A percentile compares a stretch with the other conserved stretches of the same genome.
Conservation (phyloP, 2,329 filamentous ascomycete genomes). For the Aspergillus pseudotamarii region DNA sequence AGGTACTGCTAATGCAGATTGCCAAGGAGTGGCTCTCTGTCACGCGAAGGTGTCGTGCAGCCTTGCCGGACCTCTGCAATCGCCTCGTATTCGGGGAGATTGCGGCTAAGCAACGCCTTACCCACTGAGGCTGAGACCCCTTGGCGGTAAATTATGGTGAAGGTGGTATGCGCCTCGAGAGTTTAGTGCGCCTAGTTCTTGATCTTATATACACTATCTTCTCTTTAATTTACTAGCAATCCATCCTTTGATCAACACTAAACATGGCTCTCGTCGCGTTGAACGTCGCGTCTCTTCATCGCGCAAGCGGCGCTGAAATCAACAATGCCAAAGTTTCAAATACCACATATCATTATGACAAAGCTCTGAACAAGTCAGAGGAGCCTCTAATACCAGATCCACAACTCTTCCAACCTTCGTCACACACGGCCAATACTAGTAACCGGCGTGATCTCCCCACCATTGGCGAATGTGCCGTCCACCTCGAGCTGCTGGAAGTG, state of each 20-base stretch:
- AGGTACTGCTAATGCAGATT: background rate
- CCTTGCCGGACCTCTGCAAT: background rate
- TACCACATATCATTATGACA: background rate
- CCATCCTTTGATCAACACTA: background rate
- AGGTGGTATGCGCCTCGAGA: background rate
- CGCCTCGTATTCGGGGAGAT: background rate
- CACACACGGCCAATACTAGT: too few species aligned
- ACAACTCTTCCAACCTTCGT: background rate
- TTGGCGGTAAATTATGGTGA: background rate
- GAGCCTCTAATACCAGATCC: constrained; percentile 1
- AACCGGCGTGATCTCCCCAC: constrained; percentile 7
- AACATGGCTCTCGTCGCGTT: background rate
- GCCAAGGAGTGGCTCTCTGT: background rate
- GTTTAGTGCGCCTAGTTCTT: background rate
- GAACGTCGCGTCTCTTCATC: background rate
- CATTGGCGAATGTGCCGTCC: constrained; percentile 16
- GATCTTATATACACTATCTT: background rate
- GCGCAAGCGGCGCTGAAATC: background rate
- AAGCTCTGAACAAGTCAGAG: background rate
- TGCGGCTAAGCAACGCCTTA: background rate
- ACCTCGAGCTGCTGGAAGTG: constrained; percentile 20
- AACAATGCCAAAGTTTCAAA: background rate
- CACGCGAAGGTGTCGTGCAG: background rate
- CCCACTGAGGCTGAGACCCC: background rate
- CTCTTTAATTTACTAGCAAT: background rate